A percentile compares a stretch with the other conserved stretches of the same genome.
Conservation (phyloP, 202 grass and related monocot genomes). For the Digitaria exilis region DNA sequence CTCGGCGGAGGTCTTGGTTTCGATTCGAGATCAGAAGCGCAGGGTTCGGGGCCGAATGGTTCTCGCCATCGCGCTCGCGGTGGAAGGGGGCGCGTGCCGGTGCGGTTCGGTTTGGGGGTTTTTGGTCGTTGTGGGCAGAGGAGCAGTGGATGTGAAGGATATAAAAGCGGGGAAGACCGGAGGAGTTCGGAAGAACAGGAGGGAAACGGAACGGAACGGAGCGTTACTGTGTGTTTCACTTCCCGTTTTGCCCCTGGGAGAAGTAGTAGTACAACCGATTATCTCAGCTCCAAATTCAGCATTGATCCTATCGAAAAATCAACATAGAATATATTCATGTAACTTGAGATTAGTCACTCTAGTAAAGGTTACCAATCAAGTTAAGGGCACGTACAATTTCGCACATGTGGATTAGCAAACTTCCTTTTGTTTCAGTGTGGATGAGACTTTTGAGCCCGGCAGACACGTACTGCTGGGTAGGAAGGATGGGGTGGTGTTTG, state of each 20-base stretch:
- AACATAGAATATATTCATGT: not conserved
- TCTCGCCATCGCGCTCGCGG: not conserved
- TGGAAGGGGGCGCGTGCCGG: not conserved
- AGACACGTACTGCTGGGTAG: no score
- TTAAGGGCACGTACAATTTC: no score
- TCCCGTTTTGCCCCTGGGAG: slow-evolving; percentile 3
- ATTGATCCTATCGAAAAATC: not conserved
- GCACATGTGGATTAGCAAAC: no score
- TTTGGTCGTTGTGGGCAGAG: not conserved
- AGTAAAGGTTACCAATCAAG: no score
- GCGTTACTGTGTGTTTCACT: not conserved
- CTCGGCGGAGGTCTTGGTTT: not conserved
- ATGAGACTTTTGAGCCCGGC: no score
- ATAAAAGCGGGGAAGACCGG: not conserved
- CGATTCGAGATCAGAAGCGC: slow-evolving; percentile 1
- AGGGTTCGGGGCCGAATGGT: not conserved
- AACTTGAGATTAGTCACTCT: not conserved
- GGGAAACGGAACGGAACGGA: not conserved
- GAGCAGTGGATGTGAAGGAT: not conserved
- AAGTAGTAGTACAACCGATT: not conserved
- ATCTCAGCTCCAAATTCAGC: not conserved
- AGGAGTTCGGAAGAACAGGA: not conserved
- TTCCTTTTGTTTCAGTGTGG: no score
- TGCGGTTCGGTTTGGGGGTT: not conserved
- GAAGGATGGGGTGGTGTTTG: no score